Base-by-base conservation (phyloP, 305 asterid species). In the Fraxinus nigra region DNA sequence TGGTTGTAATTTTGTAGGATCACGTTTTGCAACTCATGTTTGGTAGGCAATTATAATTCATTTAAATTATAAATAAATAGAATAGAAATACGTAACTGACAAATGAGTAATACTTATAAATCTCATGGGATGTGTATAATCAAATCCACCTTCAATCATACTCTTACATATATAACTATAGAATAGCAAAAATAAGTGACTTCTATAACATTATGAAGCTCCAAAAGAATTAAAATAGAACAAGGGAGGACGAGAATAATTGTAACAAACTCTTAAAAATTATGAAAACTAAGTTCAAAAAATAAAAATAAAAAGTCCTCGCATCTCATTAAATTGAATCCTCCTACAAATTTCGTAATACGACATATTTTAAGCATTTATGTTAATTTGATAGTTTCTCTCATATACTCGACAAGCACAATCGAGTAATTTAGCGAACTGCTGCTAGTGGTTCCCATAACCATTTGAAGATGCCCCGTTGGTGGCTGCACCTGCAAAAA, bases 281-380 rank as follows among this genome's bases (percentile, higher is more conserved):
- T 83, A 78, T 70, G 16, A 82, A 82, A 59, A 83, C 81, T 59
- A 80, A 84, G 82, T 85, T 78, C 67, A 7, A 70, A 33, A 75
- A 40, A 72, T 20, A 67, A 34, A 37, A 34, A 9, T 3, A 2
- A n/a, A 59, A 33, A 7, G 30, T 38, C 84, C 80, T 87, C 80
- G 78, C 72, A 75, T 70, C 76, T 70, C 46, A 14, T 73, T 77
- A 81, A 84, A 86, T 72, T 80, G 83, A 78, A 88, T 88, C 90
- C 92, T 84, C 85, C 92, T 88, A 93, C 96, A 91, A 94, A 91
- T 90, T 92, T 91, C 89, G 79, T 84, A 73, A 46, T 67, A 63
- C 77, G 2, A 30, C 11, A 69, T 69, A 75, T 75, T 82, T 79
- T 82, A 85, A 86, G 87, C 85, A 82, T 80, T 76, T 75, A 78